Conservation (phyloP, 345 rosid species). For the Cochlearia excelsa region DNA sequence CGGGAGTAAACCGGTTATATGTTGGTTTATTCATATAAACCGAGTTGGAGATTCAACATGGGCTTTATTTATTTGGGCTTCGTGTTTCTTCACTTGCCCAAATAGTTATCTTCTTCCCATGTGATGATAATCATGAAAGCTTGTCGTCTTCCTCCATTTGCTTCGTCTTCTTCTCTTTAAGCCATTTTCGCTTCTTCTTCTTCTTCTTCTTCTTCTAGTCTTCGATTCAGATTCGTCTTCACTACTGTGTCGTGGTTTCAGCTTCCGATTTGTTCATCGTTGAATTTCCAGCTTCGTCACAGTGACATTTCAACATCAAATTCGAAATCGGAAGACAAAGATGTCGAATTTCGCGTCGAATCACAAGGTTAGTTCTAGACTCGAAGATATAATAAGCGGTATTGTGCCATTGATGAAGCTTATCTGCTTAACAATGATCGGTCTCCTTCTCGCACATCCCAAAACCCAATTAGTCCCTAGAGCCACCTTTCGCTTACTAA, state of each 20-base stretch:
- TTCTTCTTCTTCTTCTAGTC: not conserved
- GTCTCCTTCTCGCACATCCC: slow-evolving; percentile 79
- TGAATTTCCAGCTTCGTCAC: slow-evolving; percentile 6
- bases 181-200: not conserved
- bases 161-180: not conserved
- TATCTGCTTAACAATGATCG: slow-evolving; percentile 62
- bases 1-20: too few relatives aligned
- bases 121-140: slow-evolving; percentile 11
- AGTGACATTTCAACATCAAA: not conserved
- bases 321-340: slow-evolving; percentile 9
- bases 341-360: slow-evolving; percentile 22
- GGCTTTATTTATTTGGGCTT: too few relatives aligned
- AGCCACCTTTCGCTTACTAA: slow-evolving; percentile 74
- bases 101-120: slow-evolving; percentile 10
- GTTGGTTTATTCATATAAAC: too few relatives aligned
- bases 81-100: too few relatives aligned
- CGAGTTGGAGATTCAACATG: too few relatives aligned
- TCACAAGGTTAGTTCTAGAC: slow-evolving; percentile 32
- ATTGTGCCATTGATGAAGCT: slow-evolving; percentile 76
- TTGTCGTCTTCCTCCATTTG: slow-evolving; percentile 14
- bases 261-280: slow-evolving; percentile 19
- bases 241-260: too few relatives aligned
- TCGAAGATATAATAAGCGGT: slow-evolving; percentile 49
- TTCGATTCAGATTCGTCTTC: not conserved
- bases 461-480: slow-evolving; percentile 56